Base-by-base conservation (phyloP, 805 yeast genomes). In the Kurtzmaniella cleridarum region DNA sequence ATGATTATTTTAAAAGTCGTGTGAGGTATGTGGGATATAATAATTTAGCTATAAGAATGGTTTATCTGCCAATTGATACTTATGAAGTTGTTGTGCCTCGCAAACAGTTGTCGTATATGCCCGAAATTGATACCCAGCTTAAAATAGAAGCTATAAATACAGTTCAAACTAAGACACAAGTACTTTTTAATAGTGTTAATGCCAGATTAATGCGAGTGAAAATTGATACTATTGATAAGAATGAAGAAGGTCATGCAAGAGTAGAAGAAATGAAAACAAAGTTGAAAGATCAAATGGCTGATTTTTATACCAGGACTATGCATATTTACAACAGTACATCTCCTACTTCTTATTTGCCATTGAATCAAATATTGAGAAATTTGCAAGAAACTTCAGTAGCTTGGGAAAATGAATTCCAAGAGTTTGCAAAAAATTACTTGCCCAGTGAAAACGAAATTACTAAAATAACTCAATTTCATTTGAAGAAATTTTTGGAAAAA, bases 401-500 rank as follows among this genome's bases (percentile, higher is more conserved):
- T 30, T 93, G 98, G 98, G 96, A 91, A 59, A 50, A 61, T 16
- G 95, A 83, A 41, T 89, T 93, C 51, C 73, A 78, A 28, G 84
- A 78, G 6, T 91, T 93, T 62, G 97, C 86, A 43, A 73, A 73
- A 32, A 71, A 72, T 15, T 93, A 75, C 54, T 72, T 91, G 43
- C 98, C 98, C 1, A 79, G 95, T 7, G 98, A 93, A 57, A 86
- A 82, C 51, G 98, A 93, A 70, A 85, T 93, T 48, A 81, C 95
- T 4, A 73, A 87, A 45, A 85, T 93, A 32, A 90, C 98, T 1
- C 84, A 95, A 3, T 81, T 82, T 49, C 98, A 91, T 54, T 65
- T 91, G 51, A 78, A 81, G 43, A 84, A 81, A 47, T 70, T 90
- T 35, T 80, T 91, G 51, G 89, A 80, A 40, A 72, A 70, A 40